These are phyloP conservation scores for Claviceps maximensis DNA, from an alignment of 2,329 filamentous ascomycete genomes.

Conservation along the genomic window DNA sequence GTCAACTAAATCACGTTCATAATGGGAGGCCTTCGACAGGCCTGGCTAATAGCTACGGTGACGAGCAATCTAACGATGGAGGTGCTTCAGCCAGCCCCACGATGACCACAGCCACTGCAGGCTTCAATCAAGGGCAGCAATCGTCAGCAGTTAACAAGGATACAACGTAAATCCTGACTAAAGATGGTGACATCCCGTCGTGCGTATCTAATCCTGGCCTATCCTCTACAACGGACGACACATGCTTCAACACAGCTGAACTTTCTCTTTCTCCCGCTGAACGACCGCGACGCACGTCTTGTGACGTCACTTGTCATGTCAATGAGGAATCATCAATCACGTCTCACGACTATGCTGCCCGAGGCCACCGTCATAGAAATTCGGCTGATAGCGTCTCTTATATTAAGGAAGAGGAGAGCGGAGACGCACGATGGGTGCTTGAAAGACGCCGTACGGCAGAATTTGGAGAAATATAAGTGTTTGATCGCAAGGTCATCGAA, in stretches of 20 bases:
- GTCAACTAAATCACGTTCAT: constrained; percentile 15
- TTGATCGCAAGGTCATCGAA: constrained; percentile 51
- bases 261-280: too few relatives aligned
- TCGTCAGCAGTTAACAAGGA: not conserved
- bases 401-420: constrained; percentile 47
- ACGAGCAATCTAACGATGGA: constrained; percentile 30
- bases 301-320: not conserved
- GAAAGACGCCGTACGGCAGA: constrained; percentile 55
- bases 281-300: not conserved
- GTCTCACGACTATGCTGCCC: constrained; percentile 4
- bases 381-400: constrained; percentile 61
- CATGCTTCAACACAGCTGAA: not conserved
- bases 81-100: constrained; percentile 38
- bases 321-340: constrained; percentile 7
- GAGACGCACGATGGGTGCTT: constrained; percentile 52
- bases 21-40: constrained; percentile 36
- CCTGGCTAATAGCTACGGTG: constrained; percentile 33
- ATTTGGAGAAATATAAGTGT: constrained; percentile 49
- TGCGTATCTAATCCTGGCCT: too few relatives aligned
- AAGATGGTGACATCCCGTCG: not conserved
- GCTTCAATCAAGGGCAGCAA: constrained; percentile 1
- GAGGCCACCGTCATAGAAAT: not conserved
- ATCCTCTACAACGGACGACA: not conserved
- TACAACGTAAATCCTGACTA: not conserved
- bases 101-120: constrained; percentile 28